phyloP scores from a whole-genome alignment of 2,329 filamentous ascomycete genomes.

The Hypoxylon sp. region DNA sequence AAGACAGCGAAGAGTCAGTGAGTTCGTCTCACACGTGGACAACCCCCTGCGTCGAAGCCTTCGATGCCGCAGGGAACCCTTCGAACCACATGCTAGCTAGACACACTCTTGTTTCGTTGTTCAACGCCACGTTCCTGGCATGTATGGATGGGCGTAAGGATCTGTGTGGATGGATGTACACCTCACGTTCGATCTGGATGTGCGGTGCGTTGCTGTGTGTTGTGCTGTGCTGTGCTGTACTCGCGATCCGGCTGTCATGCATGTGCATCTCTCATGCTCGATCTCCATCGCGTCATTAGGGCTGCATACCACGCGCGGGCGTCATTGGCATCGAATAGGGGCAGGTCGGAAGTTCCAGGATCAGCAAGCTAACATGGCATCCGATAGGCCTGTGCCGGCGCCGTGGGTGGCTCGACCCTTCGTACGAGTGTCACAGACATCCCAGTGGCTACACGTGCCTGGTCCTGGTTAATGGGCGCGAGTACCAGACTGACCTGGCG shows the following conservation, averaged over 20 bases:
- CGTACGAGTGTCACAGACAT: slow-evolving; percentile 86
- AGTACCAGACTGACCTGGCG: slow-evolving; percentile 91
- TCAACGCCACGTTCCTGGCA: slow-evolving; percentile 51
- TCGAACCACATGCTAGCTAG: slow-evolving; percentile 38
- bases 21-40: slow-evolving; percentile 57
- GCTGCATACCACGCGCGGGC: slow-evolving; percentile 50
- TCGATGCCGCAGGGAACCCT: slow-evolving; percentile 49
- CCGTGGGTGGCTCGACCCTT: slow-evolving; percentile 92
- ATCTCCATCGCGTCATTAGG: slow-evolving; percentile 51
- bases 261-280: slow-evolving; percentile 54
- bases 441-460: slow-evolving; percentile 86
- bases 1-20: slow-evolving; percentile 51
- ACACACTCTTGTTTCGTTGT: slow-evolving; percentile 28
- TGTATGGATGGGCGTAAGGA: slow-evolving; percentile 27
- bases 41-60: slow-evolving; percentile 53
- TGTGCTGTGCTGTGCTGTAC: slow-evolving; percentile 1
- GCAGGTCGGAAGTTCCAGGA: slow-evolving; percentile 44
- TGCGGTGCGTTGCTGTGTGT: slow-evolving; percentile 2
- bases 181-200: slow-evolving; percentile 40
- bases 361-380: slow-evolving; percentile 53
- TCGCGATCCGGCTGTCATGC: slow-evolving; percentile 54
- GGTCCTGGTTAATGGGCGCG: slow-evolving; percentile 94
- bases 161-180: slow-evolving; percentile 30
- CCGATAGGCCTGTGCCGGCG: slow-evolving; percentile 89
- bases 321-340: slow-evolving; percentile 47